Conservation (phyloP, 345 rosid species). For the thale cress (Arabidopsis thaliana) region TAIR10.1 NC_003076.8:23101501-23102000, state of each 20-base stretch:
- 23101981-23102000: conserved; percentile 88
- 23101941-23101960: conserved; percentile 4
- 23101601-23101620: background rate
- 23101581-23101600: conserved; percentile 40
- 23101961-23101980: conserved; percentile 77
- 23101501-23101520: conserved; percentile 86
- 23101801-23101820: background rate
- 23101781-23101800: background rate
- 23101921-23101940: background rate
- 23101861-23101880: background rate
- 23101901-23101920: background rate
- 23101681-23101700: background rate
- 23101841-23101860: background rate
- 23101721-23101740: background rate
- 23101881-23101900: conserved; percentile 5
- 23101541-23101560: conserved; percentile 85
- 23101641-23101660: background rate
- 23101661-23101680: background rate
- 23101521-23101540: conserved; percentile 72
- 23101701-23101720: background rate
- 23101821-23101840: background rate
- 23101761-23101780: background rate
- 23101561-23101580: conserved; percentile 73
- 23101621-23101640: background rate
- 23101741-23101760: background rate